These are phyloP conservation scores for Prunella vulgaris DNA, from an alignment of 257 asterid species.

Conservation along the genomic window DNA sequence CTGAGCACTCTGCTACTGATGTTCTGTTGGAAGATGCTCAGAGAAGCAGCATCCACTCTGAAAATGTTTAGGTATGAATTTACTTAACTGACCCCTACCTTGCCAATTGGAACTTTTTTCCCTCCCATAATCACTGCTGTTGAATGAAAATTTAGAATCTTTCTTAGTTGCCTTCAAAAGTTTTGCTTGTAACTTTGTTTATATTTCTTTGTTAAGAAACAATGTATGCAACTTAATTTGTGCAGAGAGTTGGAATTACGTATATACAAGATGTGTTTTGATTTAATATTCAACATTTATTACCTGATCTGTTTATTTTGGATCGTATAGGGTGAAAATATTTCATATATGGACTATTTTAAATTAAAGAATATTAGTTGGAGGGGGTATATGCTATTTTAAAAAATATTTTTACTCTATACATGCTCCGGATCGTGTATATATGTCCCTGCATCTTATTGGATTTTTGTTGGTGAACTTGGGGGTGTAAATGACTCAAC, in stretches of 20 bases:
- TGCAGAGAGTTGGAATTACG: not conserved
- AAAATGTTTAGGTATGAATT: slow-evolving; percentile 27
- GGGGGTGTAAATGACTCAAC: no score
- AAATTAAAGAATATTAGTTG: no score
- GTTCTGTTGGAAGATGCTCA: slow-evolving; percentile 32
- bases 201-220: not conserved
- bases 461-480: no score
- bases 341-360: no score
- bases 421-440: no score
- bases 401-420: no score
- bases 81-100: slow-evolving; percentile 3
- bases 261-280: not conserved
- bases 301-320: no score
- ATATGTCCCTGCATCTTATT: no score
- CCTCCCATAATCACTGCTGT: not conserved
- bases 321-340: no score
- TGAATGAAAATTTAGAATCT: not conserved
- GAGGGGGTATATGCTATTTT: no score
- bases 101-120: not conserved
- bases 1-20: slow-evolving; percentile 34
- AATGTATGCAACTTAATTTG: not conserved
- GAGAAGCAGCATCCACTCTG: slow-evolving; percentile 22
- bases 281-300: not conserved
- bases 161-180: not conserved
- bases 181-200: not conserved